These are phyloP conservation scores for Entomortierella beljakovae DNA, from an alignment of 192 early-diverging fungal genomes.

Conservation along the genomic window DNA sequence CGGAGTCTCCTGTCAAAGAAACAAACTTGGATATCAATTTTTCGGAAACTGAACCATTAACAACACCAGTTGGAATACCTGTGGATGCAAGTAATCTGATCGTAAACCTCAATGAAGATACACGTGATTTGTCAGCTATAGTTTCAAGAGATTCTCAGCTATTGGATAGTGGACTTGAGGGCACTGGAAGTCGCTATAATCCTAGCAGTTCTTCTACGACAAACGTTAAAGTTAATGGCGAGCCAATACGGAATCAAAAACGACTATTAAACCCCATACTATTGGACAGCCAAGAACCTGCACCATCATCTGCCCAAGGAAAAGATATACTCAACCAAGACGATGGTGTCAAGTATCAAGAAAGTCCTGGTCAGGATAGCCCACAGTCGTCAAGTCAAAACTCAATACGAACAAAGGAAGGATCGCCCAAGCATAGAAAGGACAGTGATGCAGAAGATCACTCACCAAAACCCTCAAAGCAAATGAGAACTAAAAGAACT, in stretches of 20 bases:
- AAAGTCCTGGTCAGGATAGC: not conserved
- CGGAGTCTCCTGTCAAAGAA: not conserved
- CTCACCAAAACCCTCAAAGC: slow-evolving; percentile 11
- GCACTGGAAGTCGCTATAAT: too few relatives aligned
- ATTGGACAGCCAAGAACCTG: slow-evolving; percentile 8
- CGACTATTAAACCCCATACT: slow-evolving; percentile 1
- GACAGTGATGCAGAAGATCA: slow-evolving; percentile 14
- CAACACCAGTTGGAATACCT: too few relatives aligned
- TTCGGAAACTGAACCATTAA: not conserved
- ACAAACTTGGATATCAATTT: not conserved
- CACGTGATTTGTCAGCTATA: too few relatives aligned
- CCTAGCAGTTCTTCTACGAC: too few relatives aligned
- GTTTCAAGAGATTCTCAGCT: too few relatives aligned
- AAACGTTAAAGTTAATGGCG: not conserved
- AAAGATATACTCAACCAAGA: not conserved
- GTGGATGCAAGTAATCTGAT: too few relatives aligned
- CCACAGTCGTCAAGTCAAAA: slow-evolving; percentile 2
- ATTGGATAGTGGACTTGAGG: too few relatives aligned
- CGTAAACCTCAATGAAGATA: too few relatives aligned
- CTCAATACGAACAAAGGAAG: not conserved
- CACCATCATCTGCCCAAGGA: not conserved
- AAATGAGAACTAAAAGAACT: slow-evolving; percentile 18
- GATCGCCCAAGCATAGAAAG: slow-evolving; percentile 19
- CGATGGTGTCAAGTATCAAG: not conserved
- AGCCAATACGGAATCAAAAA: not conserved